phyloP scores from a whole-genome alignment of 1,284 basidiomycete species.

The Cutaneotrichosporon daszewskae region DNA sequence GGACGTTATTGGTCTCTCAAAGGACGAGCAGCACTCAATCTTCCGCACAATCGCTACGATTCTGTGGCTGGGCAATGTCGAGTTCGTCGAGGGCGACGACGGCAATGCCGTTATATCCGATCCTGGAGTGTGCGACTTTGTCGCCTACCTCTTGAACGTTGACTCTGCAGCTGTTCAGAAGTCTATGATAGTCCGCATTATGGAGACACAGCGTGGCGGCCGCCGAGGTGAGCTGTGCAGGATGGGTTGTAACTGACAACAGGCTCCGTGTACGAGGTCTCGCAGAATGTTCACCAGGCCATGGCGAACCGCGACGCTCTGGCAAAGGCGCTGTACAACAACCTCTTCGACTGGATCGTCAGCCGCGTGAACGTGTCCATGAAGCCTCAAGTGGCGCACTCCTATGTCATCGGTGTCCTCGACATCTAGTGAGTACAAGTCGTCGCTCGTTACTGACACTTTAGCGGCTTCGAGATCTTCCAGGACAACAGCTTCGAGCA shows the following conservation, averaged over 20 bases:
- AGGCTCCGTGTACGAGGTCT: conserved; percentile 89
- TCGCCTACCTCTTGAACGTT: conserved; percentile 89
- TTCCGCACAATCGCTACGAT: conserved; percentile 87
- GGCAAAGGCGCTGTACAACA: conserved; percentile 96
- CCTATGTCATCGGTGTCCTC: conserved; percentile 92
- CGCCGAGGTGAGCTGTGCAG: conserved; percentile 58
- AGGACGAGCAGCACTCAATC: conserved; percentile 84
- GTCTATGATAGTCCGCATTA: conserved; percentile 73
- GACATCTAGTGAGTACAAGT: conserved; percentile 67
- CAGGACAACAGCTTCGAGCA: conserved; percentile 98
- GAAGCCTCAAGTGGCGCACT: conserved; percentile 68
- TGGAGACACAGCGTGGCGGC: conserved; percentile 91
- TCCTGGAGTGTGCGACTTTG: conserved; percentile 86
- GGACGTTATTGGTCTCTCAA: conserved; percentile 80
- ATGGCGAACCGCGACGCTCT: conserved; percentile 83
- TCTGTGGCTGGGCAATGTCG: conserved; percentile 95
- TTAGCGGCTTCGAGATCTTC: conserved; percentile 87
- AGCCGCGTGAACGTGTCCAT: conserved; percentile 92
- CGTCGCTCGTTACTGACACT: conserved; percentile 15
- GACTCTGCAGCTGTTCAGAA: conserved; percentile 75
- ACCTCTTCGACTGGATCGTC: conserved; percentile 99
- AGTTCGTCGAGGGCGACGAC: conserved; percentile 81
- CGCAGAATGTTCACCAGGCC: conserved; percentile 90
- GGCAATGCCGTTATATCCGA: conserved; percentile 81
- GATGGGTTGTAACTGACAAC: conserved; percentile 1